Percentiles rank a stretch among this genome's conserved stretches.
phyloP scores from a whole-genome alignment of 2,329 filamentous ascomycete genomes.

The Colletotrichum lindemuthianum region DNA sequence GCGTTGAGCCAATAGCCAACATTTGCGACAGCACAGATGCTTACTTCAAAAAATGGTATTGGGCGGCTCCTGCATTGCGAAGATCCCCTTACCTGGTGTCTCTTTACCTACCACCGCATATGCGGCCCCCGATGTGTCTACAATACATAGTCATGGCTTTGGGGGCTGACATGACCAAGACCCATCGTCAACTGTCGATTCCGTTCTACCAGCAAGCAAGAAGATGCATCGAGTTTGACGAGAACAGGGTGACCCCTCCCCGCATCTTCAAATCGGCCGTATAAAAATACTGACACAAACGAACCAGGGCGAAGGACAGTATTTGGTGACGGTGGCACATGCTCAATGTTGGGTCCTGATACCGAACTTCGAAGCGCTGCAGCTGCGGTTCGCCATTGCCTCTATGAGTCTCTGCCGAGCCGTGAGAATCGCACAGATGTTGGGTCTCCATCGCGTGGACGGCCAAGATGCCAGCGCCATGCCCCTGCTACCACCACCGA shows the following conservation, averaged over 20 bases:
- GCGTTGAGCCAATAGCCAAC: neutral
- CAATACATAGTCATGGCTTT: conserved; percentile 38
- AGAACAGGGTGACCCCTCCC: conserved; percentile 26
- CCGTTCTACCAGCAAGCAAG: conserved; percentile 38
- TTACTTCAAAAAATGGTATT: conserved; percentile 38
- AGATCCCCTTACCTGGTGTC: conserved; percentile 31
- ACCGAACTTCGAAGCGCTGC: conserved; percentile 72
- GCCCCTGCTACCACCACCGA: conserved; percentile 70
- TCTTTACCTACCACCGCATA: conserved; percentile 34
- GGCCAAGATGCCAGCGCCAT: conserved; percentile 69
- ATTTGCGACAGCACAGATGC: conserved; percentile 19
- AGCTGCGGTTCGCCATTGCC: conserved; percentile 74
- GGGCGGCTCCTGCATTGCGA: conserved; percentile 37
- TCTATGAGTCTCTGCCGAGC: conserved; percentile 73
- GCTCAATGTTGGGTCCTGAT: conserved; percentile 71
- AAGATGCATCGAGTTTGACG: conserved; percentile 37
- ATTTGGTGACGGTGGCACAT: conserved; percentile 65
- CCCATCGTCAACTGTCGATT: conserved; percentile 30
- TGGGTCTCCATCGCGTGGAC: conserved; percentile 74
- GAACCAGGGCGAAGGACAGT: conserved; percentile 31
- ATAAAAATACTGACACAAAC: no score
- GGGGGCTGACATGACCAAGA: conserved; percentile 30
- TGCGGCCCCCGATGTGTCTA: conserved; percentile 39
- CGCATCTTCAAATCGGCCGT: no score
- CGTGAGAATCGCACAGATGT: conserved; percentile 69